Percentiles rank a stretch among this genome's conserved stretches.
Conservation (phyloP, 768 basidiomycete genomes). For the Termitomyces sp. region DNA sequence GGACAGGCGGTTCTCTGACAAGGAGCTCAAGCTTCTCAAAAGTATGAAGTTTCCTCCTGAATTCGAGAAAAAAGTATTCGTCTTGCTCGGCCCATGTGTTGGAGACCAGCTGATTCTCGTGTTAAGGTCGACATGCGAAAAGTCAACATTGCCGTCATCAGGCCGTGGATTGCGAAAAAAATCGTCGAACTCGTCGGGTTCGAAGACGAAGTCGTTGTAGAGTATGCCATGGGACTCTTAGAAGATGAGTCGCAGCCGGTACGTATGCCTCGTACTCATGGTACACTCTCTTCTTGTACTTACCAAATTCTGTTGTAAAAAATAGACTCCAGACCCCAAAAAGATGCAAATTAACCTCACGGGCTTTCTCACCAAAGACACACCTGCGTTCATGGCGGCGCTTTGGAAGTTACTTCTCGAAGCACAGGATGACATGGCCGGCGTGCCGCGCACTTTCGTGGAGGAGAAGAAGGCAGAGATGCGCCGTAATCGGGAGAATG, state of each 20-base stretch:
- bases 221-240: slow-evolving; percentile 91
- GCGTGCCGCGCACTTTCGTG: slow-evolving; percentile 85
- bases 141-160: slow-evolving; percentile 87
- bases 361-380: slow-evolving; percentile 88
- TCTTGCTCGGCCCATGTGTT: background rate
- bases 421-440: slow-evolving; percentile 83
- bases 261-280: slow-evolving; percentile 18
- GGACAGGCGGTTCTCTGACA: slow-evolving; percentile 91
- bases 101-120: background rate
- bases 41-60: slow-evolving; percentile 85
- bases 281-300: background rate
- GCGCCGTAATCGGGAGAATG: slow-evolving; percentile 59
- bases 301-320: background rate
- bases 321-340: slow-evolving; percentile 81
- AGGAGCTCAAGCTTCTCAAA: slow-evolving; percentile 87
- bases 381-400: slow-evolving; percentile 78
- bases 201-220: slow-evolving; percentile 95
- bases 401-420: slow-evolving; percentile 93
- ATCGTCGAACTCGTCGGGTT: slow-evolving; percentile 87
- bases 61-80: slow-evolving; percentile 76
- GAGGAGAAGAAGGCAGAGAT: slow-evolving; percentile 93
- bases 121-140: slow-evolving; percentile 88
- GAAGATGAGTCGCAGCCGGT: slow-evolving; percentile 87
- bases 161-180: slow-evolving; percentile 94
- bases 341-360: slow-evolving; percentile 95